Evolutionary conservation across 176 grass and related monocot species (phyloP), one percentile per base, ranked within the genome.

Genomic region (Triticum monococcum): DNA sequence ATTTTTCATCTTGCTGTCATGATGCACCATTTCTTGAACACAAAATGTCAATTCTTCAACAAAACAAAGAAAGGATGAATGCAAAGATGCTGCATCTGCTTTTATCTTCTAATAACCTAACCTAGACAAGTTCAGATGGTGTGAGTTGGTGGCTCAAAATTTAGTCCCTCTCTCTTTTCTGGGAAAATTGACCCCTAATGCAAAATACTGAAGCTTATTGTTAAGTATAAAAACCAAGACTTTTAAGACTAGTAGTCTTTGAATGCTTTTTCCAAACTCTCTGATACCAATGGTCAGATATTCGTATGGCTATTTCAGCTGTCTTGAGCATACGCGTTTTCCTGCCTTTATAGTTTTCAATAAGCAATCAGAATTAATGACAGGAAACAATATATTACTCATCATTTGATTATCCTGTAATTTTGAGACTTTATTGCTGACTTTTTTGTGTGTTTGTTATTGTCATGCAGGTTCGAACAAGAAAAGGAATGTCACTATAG

Each of bases 401-500:
- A 30, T 30, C 28, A 30, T 30, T 30, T 30, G 28, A 2, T 30
- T 30, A 2, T 30, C 28, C 28, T 30, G 28, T 30, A 30, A 30
- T 30, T 30, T 30, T 30, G 28, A 30, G 28, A 30, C 28, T 30
- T 30, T 20, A 2, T 77, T 56, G 18, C 75, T 59, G 33, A 86
- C 46, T 60, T 3, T 3, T 9, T 38, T 54, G 26, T 45, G 38
- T 52, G 12, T 12, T 70, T 46, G 13, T 36, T 68, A 5, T 12
- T 60, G 4, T 22, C 60, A 6, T 88, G 80, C 72, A 88, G 86
- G 26, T 13, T 22, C 24, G 4, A 45, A 0, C 0, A 6, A 1
- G 0, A 41, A 1, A 2, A 9, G 0, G 0, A 16, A 0, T 0
- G 0, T 0, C 30, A 0, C 0, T 7, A 70, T 62, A 69, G 12